Evolutionary conservation across 1,139 yeast genomes (phyloP), one percentile per base, ranked within the genome.

Genomic region (Dujonia santamariae): DNA sequence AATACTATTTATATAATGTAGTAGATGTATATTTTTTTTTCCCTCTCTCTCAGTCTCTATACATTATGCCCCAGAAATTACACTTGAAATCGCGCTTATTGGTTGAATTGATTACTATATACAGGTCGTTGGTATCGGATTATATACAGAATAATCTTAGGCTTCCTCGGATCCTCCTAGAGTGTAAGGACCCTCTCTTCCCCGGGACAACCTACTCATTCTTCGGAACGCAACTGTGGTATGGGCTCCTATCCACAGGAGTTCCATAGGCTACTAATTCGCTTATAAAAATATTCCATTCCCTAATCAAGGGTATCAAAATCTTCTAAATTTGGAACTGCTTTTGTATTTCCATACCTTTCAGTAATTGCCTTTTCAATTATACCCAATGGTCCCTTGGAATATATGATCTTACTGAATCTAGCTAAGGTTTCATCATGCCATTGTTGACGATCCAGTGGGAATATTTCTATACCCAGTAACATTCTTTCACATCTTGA

Each of bases 301-400:
- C n/a, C n/a, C 15, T 29, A 29, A 39, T 69, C 73, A 46, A 69
- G 73, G 2, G 57, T 63, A 45, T 69, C 75, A 39, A 61, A 55
- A 48, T 68, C 72, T 44, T 67, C 74, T 6, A 69, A 46, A 31
- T 66, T 68, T 11, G 57, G 61, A 2, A 66, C 42, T 32, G 58
- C 47, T 31, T 49, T 47, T 1, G 64, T 58, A 2, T 54, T 54
- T 0, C 74, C 74, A 40, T 65, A 61, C 34, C 75, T 50, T 40
- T 68, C 75, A 13, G 49, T 44, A 25, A 69, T 45, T 1, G 65
- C 66, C 46, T 67, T 67, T 38, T 65, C 72, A 14, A 69, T 46
- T 15, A 69, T 53, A 3, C 74, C 75, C 31, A 69, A 50, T 1
- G 75, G 75, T 0, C 75, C 75, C 34, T 51, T 53, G 35, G 56